These are phyloP conservation scores for Ganoderma leucocontextum DNA, from an alignment of 1,284 basidiomycete species.

Conservation along the genomic window DNA sequence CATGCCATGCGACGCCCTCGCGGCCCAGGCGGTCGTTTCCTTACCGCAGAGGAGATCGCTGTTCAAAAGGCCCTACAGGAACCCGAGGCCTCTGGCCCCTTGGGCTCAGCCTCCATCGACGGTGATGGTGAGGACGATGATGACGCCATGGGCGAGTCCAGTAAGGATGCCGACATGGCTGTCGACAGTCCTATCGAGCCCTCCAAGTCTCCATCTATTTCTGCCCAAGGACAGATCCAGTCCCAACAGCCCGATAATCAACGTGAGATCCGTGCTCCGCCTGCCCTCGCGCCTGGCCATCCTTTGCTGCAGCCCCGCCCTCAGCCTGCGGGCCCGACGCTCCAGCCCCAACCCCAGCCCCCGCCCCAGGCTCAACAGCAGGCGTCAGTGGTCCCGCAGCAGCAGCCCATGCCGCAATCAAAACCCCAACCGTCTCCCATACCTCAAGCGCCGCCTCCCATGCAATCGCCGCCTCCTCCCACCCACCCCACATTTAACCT, in stretches of 20 bases:
- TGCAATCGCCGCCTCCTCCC: slow-evolving; percentile 32
- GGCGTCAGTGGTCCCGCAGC: slow-evolving; percentile 23
- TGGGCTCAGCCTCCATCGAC: slow-evolving; percentile 41
- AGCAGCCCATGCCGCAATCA: slow-evolving; percentile 30
- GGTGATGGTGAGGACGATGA: slow-evolving; percentile 49
- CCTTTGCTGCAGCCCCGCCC: slow-evolving; percentile 32
- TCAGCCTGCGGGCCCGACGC: slow-evolving; percentile 16
- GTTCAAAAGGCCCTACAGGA: slow-evolving; percentile 65
- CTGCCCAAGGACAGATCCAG: slow-evolving; percentile 13
- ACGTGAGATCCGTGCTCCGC: slow-evolving; percentile 26
- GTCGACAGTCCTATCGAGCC: slow-evolving; percentile 37
- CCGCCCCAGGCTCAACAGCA: slow-evolving; percentile 26
- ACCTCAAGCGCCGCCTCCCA: slow-evolving; percentile 28
- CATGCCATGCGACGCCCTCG: slow-evolving; percentile 97
- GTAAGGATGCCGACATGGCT: slow-evolving; percentile 38
- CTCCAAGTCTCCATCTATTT: slow-evolving; percentile 19
- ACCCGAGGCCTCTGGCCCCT: slow-evolving; percentile 39
- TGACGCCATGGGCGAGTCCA: slow-evolving; percentile 37
- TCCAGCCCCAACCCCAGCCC: slow-evolving; percentile 24
- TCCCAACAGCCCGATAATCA: slow-evolving; percentile 29
- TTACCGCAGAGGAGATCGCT: slow-evolving; percentile 94
- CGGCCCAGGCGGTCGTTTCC: slow-evolving; percentile 95
- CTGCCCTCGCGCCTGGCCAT: slow-evolving; percentile 24
- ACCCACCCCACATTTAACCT: slow-evolving; percentile 25
- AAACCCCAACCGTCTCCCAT: slow-evolving; percentile 31